A percentile compares a stretch with the other conserved stretches of the same genome.
phyloP scores from a whole-genome alignment of 257 asterid genomes.

The Solanum acaule region DNA sequence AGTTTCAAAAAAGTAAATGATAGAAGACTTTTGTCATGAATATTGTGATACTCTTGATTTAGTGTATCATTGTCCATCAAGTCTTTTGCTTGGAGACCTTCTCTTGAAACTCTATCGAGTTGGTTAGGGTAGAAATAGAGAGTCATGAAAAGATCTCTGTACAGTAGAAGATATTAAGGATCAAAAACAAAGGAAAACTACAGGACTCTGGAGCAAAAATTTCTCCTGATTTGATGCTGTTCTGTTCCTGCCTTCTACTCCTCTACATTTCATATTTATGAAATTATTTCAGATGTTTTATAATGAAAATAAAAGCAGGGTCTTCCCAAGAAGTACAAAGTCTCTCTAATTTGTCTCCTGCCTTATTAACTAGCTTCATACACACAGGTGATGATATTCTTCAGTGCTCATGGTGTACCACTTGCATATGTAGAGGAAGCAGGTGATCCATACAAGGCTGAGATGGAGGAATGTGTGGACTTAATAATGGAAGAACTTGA shows the following conservation, averaged over 20 bases:
- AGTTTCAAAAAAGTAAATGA: not conserved
- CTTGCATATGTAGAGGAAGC: conserved; percentile 99
- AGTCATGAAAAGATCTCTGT: not conserved
- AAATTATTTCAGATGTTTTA: not conserved
- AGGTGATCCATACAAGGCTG: conserved; percentile 99
- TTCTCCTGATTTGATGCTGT: not conserved
- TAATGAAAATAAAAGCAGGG: not conserved
- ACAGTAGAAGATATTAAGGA: not conserved
- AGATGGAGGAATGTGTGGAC: conserved; percentile 99
- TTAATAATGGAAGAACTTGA: conserved; percentile 96
- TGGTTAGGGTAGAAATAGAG: not conserved
- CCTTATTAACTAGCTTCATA: not conserved
- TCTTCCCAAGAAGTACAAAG: not conserved
- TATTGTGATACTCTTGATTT: not conserved
- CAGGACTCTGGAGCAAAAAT: not conserved
- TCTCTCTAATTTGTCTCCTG: not conserved
- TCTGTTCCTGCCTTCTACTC: not conserved
- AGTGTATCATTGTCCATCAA: not conserved
- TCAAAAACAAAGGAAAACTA: not conserved
- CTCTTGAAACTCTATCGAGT: not conserved
- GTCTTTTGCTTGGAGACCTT: not conserved
- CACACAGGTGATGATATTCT: conserved; percentile 90
- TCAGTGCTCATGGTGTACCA: conserved; percentile 99
- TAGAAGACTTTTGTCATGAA: not conserved
- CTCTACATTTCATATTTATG: not conserved